These are phyloP conservation scores for Huiozyma sinensis DNA, from an alignment of 805 yeast species.

Conservation along the genomic window DNA sequence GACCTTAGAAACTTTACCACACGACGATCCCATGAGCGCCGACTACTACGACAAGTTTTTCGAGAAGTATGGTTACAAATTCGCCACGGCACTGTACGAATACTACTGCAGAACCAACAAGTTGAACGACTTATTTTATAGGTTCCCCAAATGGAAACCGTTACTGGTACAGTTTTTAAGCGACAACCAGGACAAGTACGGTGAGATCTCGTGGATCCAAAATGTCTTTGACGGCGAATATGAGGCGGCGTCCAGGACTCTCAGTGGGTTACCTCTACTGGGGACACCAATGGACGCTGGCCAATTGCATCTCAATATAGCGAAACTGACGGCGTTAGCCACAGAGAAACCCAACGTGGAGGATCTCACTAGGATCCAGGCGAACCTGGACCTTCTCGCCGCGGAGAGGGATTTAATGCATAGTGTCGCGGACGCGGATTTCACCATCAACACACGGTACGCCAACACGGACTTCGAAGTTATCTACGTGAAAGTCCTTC, in stretches of 20 bases:
- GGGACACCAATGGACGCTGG: conserved; percentile 34
- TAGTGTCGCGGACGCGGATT: conserved; percentile 19
- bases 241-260: conserved; percentile 37
- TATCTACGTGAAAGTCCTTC: conserved; percentile 17
- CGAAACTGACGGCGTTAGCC: conserved; percentile 55
- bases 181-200: conserved; percentile 33
- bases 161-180: conserved; percentile 44
- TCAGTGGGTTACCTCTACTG: conserved; percentile 33
- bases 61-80: conserved; percentile 51
- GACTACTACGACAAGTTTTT: conserved; percentile 40
- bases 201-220: conserved; percentile 63
- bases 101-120: conserved; percentile 46
- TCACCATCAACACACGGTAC: conserved; percentile 17
- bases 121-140: conserved; percentile 42
- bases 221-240: conserved; percentile 44
- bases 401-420: conserved; percentile 35
- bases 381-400: conserved; percentile 37
- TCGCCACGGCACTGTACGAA: conserved; percentile 55
- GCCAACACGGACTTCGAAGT: conserved; percentile 12
- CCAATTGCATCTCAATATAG: conserved; percentile 53
- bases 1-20: conserved; percentile 29
- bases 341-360: conserved; percentile 12
- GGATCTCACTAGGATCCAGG: conserved; percentile 36
- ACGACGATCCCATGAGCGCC: conserved; percentile 28
- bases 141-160: conserved; percentile 42